Base-by-base conservation (phyloP, 441 rosid species). In the Croton setiger region DNA sequence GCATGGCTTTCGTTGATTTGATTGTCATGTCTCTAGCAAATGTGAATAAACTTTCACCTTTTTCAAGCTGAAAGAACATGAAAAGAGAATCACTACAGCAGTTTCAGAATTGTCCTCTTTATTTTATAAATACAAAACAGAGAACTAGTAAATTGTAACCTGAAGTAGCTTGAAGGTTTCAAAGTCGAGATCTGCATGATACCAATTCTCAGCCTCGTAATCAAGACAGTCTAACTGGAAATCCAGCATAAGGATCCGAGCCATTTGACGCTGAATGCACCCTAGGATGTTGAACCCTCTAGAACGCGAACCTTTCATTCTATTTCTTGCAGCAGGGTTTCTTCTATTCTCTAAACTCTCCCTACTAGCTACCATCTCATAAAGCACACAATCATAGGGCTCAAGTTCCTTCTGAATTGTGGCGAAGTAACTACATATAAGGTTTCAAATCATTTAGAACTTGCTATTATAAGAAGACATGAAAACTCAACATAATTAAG, bases 151-250 rank as follows among this genome's bases (percentile, higher is more conserved):
- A 41, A 35, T 21, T 44, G 31, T 65, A 21, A 20, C 74, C 61
- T 67, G 27, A 83, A 94, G 99, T 56, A 80, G 35, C 14, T 21
- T 23, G 36, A 54, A 54, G 33, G 98, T 94, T 82, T 92, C 98
- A 45, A 72, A 83, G 70, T 92, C 99, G 45, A 94, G 98, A 86
- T 94, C 99, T n/a, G 98, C 99, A 72, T 94, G 98, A 77, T 79
- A 86, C 33, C 59, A 54, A 21, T 54, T 54, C 15, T 23, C 17
- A 60, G 82, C 78, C 27, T 90, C 83, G 64, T 90, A 94, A 80
- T 92, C 88, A 9, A 94, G 83, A 80, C 97, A 90, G 73, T 88
- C 99, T 33, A 88, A 81, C 76, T 92, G 99, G 83, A 90, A 92
- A 84, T 91, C 89, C 70, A 94, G 99, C 51, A 66, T 68, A 10